Evolutionary conservation across 371 early-diverging fungal genomes (phyloP), one percentile per base, ranked within the genome.

Genomic region (Saksenaea vasiformis): DNA sequence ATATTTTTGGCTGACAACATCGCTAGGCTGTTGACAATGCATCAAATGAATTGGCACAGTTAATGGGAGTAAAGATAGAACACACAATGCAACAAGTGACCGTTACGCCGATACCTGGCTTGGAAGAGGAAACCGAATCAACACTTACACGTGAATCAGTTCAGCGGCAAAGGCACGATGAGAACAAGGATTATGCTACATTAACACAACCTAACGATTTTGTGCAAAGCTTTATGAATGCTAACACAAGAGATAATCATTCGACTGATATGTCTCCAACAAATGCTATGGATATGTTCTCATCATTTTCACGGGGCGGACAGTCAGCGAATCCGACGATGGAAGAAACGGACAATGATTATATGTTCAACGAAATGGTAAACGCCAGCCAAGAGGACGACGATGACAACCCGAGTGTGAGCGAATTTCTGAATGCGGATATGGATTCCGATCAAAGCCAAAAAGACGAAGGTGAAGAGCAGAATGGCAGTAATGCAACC

Each of bases 351-450:
- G 61, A 58, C 31, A 76, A 70, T 60, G 78, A 78, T 31, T 78
- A 67, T 39, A 57, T 75, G 60, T 80, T 80, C 63, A 69, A 76
- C 61, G 78, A 80, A 31, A 80, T 80, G 81, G 76, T 80, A 2
- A 79, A 79, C 58, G 69, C 79, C 22, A 56, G 64, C 14, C 64
- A 70, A 31, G 68, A 67, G 27, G 61, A 66, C 56, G 67, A 66
- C 37, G 74, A 77, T 17, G 79, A 78, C 54, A 73, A 72, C 58
- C 70, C 73, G 5, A 65, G 72, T 54, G 76, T 79, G 4, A 79
- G 72, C 61, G 79, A 79, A 44, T 76, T 76, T 38, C 51, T 75
- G 8, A 70, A 70, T 38, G 54, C 70, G 5, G 72, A 68, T 26
- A 73, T 73, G 70, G 70, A 69, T 38, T 69, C 66, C 58, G 69